phyloP scores from a whole-genome alignment of 371 early-diverging fungal species.

The Lichtheimia corymbifera region DNA sequence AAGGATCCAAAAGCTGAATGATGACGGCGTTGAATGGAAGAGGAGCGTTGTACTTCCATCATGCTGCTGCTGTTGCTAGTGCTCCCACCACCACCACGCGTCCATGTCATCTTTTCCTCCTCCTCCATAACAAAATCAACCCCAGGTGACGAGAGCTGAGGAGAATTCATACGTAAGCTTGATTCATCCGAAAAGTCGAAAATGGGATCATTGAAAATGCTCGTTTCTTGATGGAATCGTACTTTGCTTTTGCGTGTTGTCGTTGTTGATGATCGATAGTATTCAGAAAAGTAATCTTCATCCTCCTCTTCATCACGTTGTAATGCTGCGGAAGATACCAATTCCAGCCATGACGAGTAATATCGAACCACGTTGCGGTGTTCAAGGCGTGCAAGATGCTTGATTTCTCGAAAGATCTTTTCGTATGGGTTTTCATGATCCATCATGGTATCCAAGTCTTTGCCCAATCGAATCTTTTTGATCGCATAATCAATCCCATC shows the following conservation, averaged over 20 bases:
- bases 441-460: conserved; percentile 30
- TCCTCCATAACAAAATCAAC: conserved; percentile 12
- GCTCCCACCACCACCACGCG: background rate
- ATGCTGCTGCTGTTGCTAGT: too few species aligned
- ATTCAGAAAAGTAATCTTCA: conserved; percentile 4
- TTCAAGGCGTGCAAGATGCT: conserved; percentile 81
- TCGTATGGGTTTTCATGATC: conserved; percentile 58
- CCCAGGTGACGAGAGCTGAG: conserved; percentile 2
- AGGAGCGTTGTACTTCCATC: too few species aligned
- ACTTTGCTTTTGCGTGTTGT: background rate
- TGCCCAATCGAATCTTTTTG: conserved; percentile 73
- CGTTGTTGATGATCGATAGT: background rate
- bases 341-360: conserved; percentile 93
- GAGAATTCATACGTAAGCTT: background rate
- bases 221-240: too few species aligned
- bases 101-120: conserved; percentile 5
- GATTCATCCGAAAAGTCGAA: background rate
- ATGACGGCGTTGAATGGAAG: background rate
- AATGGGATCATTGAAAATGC: conserved; percentile 13
- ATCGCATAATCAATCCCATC: conserved; percentile 91
- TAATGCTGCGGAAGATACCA: conserved; percentile 28
- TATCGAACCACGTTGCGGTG: conserved; percentile 93
- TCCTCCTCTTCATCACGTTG: conserved; percentile 14
- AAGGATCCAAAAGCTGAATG: background rate
- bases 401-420: conserved; percentile 90